Evolutionary conservation across 768 basidiomycete genomes (phyloP).

Genomic region (Mrakia frigida): DNA sequence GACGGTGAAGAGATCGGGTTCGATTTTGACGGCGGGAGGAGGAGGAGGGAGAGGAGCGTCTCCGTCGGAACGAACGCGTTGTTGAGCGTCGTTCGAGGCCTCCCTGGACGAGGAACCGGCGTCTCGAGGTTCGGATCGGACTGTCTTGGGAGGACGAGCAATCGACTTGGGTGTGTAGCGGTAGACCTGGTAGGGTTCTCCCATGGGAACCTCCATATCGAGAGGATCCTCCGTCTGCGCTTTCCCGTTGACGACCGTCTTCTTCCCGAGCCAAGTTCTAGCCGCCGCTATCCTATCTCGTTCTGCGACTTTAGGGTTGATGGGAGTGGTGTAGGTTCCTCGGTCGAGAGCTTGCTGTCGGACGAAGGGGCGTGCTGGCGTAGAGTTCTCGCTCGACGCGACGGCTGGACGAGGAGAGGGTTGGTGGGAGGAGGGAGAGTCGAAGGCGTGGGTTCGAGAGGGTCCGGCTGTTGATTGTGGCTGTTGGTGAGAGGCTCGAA

Average conservation of each 20-base stretch:
- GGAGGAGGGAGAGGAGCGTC: neutral
- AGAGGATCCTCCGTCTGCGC: neutral
- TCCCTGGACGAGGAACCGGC: neutral
- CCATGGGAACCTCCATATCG: neutral
- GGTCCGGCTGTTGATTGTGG: neutral
- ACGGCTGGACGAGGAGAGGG: neutral
- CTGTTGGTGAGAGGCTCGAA: neutral
- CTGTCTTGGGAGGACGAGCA: neutral
- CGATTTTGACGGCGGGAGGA: neutral
- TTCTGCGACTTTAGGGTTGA: neutral
- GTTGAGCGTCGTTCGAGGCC: neutral
- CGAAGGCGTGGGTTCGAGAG: neutral
- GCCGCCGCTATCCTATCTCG: neutral
- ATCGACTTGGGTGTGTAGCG: neutral
- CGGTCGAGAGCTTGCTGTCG: neutral
- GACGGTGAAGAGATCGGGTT: neutral
- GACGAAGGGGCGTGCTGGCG: neutral
- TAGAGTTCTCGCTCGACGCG: neutral
- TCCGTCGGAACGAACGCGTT: neutral
- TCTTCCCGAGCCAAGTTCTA: constrained; percentile 5
- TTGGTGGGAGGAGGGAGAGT: neutral
- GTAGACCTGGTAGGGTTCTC: neutral
- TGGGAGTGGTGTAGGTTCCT: neutral
- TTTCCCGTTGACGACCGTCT: neutral
- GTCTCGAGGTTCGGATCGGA: neutral